These are phyloP conservation scores for Fusarium lateritium DNA, from an alignment of 2,329 filamentous ascomycete genomes.

Conservation along the genomic window DNA sequence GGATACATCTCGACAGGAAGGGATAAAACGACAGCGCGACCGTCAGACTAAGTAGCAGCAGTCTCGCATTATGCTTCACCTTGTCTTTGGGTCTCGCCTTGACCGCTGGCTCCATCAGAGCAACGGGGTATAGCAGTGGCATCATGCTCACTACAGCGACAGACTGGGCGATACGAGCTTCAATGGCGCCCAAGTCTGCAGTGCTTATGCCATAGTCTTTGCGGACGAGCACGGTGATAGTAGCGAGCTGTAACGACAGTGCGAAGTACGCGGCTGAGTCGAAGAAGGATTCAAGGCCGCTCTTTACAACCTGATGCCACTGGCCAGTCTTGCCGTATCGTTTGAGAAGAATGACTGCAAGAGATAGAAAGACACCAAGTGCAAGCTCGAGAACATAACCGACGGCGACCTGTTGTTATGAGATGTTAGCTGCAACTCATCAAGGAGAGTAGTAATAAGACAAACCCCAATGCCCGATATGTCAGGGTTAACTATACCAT, in stretches of 20 bases:
- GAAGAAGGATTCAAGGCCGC: conserved; percentile 31
- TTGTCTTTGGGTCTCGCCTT: not conserved
- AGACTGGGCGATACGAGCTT: conserved; percentile 40
- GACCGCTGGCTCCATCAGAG: conserved; percentile 24
- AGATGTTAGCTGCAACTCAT: conserved; percentile 3
- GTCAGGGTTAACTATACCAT: conserved; percentile 41
- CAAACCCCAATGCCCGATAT: conserved; percentile 45
- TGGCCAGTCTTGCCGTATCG: not conserved
- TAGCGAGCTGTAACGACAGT: conserved; percentile 41
- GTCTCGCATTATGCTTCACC: conserved; percentile 20
- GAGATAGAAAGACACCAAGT: conserved; percentile 12
- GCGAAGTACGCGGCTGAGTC: conserved; percentile 44
- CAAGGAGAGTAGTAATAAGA: not conserved
- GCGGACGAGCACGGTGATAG: conserved; percentile 37
- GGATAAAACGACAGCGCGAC: conserved; percentile 44
- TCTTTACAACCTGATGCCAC: conserved; percentile 3
- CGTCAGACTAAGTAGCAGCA: conserved; percentile 25
- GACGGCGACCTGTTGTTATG: conserved; percentile 12
- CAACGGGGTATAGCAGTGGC: conserved; percentile 42
- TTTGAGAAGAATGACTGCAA: conserved; percentile 15
- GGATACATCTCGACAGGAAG: conserved; percentile 46
- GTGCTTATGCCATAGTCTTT: conserved; percentile 47
- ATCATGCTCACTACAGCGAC: conserved; percentile 44
- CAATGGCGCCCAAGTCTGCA: conserved; percentile 41
- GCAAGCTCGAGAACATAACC: conserved; percentile 30